Evolutionary conservation across 768 basidiomycete species (phyloP), one percentile per base, ranked within the genome.

Genomic region (Mycena galopus): DNA sequence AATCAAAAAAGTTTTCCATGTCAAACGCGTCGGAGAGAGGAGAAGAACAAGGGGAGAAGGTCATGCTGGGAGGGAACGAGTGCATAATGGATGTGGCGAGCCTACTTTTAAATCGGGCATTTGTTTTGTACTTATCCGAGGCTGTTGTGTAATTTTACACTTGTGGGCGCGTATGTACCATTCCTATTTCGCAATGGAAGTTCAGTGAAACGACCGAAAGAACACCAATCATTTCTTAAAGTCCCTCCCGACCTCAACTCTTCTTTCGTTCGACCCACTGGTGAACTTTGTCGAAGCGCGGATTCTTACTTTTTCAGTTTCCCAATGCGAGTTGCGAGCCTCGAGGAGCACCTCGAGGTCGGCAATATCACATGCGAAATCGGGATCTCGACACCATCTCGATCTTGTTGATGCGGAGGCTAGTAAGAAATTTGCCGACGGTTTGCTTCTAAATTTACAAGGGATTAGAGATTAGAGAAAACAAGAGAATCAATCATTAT

Each of bases 281-380:
- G 35, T 53, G 67, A 61, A 62, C 53, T 55, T 69, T 69, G 67
- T 33, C 8, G 33, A 44, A 30, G 5, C 69, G 61, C 39, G 53
- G 27, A 50, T 29, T 63, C 25, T 29, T 42, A 27, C 10, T 53
- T 51, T 33, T n/a, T 21, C 19, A 4, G 4, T 35, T 57, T 47
- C 69, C 56, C 63, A 64, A 70, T 71, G 35, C 69, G 69, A 65
- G 56, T 65, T 64, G 62, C 12, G 37, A 71, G 69, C 69, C 69
- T 71, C 69, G 69, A 71, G 69, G 69, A 19, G n/a, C n/a, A n/a
- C n/a, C n/a, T n/a, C n/a, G n/a, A n/a, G n/a, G 47, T 65, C 35
- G 69, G 63, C 30, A 44, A 59, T 65, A 53, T 51, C 55, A 50
- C 62, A 58, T 64, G 44, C 44, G 69, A n/a, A n/a, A n/a, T n/a